Percentiles rank a stretch among this genome's conserved stretches.
Evolutionary conservation across 176 grass and related monocot species (phyloP).

Genomic region (Rhynchospora breviuscula): DNA sequence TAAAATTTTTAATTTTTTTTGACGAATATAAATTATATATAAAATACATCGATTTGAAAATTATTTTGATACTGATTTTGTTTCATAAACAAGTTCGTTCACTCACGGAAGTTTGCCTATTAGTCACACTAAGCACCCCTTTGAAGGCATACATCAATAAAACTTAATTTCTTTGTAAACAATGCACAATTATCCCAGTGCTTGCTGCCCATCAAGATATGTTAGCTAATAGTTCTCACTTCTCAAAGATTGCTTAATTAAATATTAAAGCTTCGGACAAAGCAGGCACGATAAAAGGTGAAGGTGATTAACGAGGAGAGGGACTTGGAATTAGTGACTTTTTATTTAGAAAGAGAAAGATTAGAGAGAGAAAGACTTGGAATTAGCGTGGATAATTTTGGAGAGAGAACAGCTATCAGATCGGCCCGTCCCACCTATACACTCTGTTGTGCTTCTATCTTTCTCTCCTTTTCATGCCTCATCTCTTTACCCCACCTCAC

Average conservation of each 20-base stretch:
- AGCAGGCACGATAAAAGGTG: conserved; percentile 15
- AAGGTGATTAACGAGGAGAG: conserved; percentile 24
- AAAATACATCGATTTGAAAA: no score
- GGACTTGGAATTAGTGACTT: conserved; percentile 22
- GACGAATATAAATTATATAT: no score
- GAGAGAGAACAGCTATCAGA: conserved; percentile 31
- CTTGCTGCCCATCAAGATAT: background rate
- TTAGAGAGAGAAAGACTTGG: conserved; percentile 2
- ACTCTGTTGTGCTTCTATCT: conserved; percentile 31
- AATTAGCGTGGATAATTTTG: conserved; percentile 23
- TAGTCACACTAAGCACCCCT: background rate
- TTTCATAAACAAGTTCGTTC: no score
- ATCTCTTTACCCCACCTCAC: conserved; percentile 51
- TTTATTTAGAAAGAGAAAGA: conserved; percentile 17
- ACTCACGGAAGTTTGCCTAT: background rate
- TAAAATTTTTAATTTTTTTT: no score
- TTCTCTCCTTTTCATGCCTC: conserved; percentile 54
- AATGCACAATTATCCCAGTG: background rate
- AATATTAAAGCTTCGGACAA: conserved; percentile 20
- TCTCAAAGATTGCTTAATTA: background rate
- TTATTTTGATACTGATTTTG: no score
- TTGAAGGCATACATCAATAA: background rate
- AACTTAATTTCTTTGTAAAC: background rate
- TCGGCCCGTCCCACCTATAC: conserved; percentile 46
- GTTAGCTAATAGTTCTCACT: background rate